A percentile compares a stretch with the other conserved stretches of the same genome.
phyloP scores from a whole-genome alignment of 257 asterid species.

The Nicotiana paniculata region DNA sequence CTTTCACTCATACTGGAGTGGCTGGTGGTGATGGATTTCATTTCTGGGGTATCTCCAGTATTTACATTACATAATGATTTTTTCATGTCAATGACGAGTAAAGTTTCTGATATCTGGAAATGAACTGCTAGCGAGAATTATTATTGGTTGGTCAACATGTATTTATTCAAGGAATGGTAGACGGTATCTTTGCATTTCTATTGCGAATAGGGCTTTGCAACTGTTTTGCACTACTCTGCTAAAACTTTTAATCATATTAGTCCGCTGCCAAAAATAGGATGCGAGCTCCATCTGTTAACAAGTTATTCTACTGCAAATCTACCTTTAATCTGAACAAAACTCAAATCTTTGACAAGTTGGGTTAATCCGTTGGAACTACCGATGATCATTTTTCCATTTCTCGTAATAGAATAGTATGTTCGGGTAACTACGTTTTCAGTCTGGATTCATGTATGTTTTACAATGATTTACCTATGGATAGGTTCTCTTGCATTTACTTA shows the following conservation, averaged over 20 bases:
- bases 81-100: background rate
- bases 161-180: background rate
- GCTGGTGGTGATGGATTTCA: background rate
- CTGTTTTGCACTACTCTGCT: background rate
- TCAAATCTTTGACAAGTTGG: background rate
- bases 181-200: background rate
- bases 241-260: background rate
- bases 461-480: background rate
- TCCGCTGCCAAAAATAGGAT: background rate
- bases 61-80: background rate
- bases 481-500: background rate
- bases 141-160: background rate
- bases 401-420: background rate
- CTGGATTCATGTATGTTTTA: background rate
- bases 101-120: background rate
- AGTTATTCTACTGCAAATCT: background rate
- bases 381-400: background rate
- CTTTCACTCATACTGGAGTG: background rate
- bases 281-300: background rate
- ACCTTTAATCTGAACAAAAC: background rate
- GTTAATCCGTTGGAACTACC: background rate
- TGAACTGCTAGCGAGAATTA: background rate
- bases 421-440: background rate
- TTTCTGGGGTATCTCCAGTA: constrained; percentile 1
- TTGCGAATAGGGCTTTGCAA: background rate